Percentiles rank a stretch among this genome's conserved stretches.
These are phyloP conservation scores for Malus fusca DNA, from an alignment of 306 rosid genomes.

Conservation along the genomic window DNA sequence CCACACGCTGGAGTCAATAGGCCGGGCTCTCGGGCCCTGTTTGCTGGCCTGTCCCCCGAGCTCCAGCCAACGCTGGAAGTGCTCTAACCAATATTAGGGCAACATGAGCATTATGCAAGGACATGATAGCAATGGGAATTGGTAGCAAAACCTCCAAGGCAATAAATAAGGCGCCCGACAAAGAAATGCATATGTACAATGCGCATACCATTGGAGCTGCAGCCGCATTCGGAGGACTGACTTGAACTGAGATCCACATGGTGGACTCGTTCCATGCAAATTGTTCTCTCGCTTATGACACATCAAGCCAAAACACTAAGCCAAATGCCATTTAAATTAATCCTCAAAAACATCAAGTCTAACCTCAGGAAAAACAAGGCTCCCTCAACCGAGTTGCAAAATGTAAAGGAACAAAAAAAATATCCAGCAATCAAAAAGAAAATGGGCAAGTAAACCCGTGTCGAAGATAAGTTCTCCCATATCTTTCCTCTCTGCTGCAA, in stretches of 20 bases:
- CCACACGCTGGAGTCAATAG: too few relatives aligned
- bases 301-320: not conserved
- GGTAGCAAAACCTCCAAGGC: not conserved
- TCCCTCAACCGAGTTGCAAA: constrained; percentile 14
- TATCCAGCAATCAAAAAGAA: constrained; percentile 9
- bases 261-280: too few relatives aligned
- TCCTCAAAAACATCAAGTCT: constrained; percentile 3
- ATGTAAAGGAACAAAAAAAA: constrained; percentile 6
- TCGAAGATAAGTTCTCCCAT: not conserved
- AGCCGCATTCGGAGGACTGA: not conserved
- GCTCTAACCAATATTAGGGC: not conserved
- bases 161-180: not conserved
- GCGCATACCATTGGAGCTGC: not conserved
- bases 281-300: not conserved
- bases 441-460: constrained; percentile 3
- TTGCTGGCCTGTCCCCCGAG: too few relatives aligned
- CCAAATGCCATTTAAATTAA: not conserved
- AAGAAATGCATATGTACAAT: not conserved
- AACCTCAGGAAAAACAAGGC: constrained; percentile 27
- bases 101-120: not conserved
- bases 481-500: constrained; percentile 6
- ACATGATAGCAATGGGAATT: not conserved
- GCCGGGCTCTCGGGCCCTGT: too few relatives aligned
- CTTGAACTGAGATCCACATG: too few relatives aligned
- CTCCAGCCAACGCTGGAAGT: too few relatives aligned